Evolutionary conservation across 2,329 filamentous ascomycete genomes (phyloP), one percentile per base, ranked within the genome.

Genomic region (Ascochyta viciae-villosae): DNA sequence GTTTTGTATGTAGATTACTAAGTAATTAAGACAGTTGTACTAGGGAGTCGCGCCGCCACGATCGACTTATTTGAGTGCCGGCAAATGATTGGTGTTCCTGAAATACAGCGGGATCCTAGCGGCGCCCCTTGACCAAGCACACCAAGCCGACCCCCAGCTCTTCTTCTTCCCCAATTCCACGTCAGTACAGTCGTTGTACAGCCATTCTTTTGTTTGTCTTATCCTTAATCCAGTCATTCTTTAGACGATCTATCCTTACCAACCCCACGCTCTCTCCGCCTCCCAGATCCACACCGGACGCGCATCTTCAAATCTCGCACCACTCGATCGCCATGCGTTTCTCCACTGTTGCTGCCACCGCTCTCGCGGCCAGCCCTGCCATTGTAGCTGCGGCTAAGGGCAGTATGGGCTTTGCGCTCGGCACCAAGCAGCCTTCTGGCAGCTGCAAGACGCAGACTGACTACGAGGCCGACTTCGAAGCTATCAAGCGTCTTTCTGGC

Each of bases 401-500:
- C 46, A 81, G 74, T 27, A 77, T 89, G 57, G 88, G 88, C 47
- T 89, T 89, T 68, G 82, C 88, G 13, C 79, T 91, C 12, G 88
- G 88, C 57, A 84, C 86, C 66, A 87, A 89, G 72, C 84, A 84
- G 61, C 52, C 81, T 23, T 84, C 86, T 19, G 71, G 69, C n/a
- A 40, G 71, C 37, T 91, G 88, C 82, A 91, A 91, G 77, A 76
- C 76, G 34, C 77, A 80, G 39, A 70, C 75, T 41, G 87, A 90
- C 74, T 91, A 88, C 74, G 82, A 85, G 64, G 78, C 77, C 45
- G 88, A 91, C 73, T 89, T 90, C 72, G 81, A 85, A 51, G 81
- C 83, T 45, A 81, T 90, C 67, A 80, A 81, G 63, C 70, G 73
- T 45, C 70, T 80, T 43, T 79, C 84, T 29, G 79, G 76, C 53